Evolutionary conservation across 331 rosid genomes (phyloP).

Genomic region (Malus hybrid): DNA sequence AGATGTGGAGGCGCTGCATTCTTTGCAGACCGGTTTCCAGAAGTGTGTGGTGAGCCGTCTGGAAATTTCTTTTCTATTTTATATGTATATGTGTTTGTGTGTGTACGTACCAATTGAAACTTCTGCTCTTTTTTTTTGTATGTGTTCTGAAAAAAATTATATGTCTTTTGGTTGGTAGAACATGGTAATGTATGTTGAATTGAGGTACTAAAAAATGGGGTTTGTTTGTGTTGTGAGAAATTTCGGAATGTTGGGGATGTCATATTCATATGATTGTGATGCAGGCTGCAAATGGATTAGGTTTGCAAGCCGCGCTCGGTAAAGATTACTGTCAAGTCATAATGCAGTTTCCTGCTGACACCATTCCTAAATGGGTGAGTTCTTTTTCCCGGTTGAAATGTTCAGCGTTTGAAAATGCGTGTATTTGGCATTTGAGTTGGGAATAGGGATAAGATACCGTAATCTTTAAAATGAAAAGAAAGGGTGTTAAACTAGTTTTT

Average conservation of each 20-base stretch:
- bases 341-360: slow-evolving; percentile 63
- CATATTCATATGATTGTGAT: slow-evolving; percentile 6
- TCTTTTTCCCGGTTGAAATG: background rate
- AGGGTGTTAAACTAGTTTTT: background rate
- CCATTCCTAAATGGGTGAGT: slow-evolving; percentile 91
- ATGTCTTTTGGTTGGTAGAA: background rate
- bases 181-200: background rate
- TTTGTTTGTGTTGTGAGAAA: background rate
- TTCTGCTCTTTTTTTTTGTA: background rate
- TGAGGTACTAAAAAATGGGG: background rate
- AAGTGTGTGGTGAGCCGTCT: slow-evolving; percentile 75
- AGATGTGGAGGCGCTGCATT: slow-evolving; percentile 61
- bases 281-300: slow-evolving; percentile 90
- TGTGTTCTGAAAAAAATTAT: too few relatives aligned
- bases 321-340: slow-evolving; percentile 61
- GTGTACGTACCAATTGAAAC: background rate
- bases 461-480: background rate
- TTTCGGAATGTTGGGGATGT: background rate
- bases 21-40: slow-evolving; percentile 56
- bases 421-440: background rate
- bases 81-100: too few relatives aligned
- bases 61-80: background rate
- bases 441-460: background rate
- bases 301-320: slow-evolving; percentile 48
- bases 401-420: background rate